Base-by-base conservation (phyloP, 2,329 filamentous ascomycete species). In the Dothistroma pini region DNA sequence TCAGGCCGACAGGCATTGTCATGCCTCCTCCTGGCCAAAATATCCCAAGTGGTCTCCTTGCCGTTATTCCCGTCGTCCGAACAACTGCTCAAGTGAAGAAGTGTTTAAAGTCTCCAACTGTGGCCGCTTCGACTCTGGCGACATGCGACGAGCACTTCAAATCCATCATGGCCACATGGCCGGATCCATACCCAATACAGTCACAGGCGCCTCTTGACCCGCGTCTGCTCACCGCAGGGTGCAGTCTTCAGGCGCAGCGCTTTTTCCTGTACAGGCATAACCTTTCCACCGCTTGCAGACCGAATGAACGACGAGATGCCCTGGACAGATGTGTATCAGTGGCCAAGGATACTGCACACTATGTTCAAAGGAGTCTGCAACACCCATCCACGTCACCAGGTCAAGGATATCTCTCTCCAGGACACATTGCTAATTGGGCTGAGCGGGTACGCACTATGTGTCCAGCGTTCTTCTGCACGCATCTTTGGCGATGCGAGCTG, bases 241-340 rank as follows among this genome's bases (percentile, higher is more conserved):
- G 90, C 34, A 88, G 91, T 70, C 83, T 97, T 9, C 88, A 96
- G 63, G 90, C 91, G 62, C 88, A 89, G 16, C 88, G 91, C n/a
- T 83, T 97, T 32, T 81, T 95, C 41, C 83, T 99, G 9, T 91
- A 96, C 75, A 86, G 95, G 48, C 92, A 96, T 70, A 97, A 97
- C 70, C 81, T 97, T 9, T 87, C 87, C 0, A 89, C 92, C 0
- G 80, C 80, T 10, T 92, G 89, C 70, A 82, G 87, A 0, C 75
- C 80, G 1, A 82, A 88, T 34, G 84, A 88, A 48, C 85, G 93
- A 49, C 76, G 82, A 3, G 83, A 85, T 7, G 92, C 95, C 1
- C 78, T 97, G 31, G 88, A 93, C 61, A 86, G 89, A 65, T 97
- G 93, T 73, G 84, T 88, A 1, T 80, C 82, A 7, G 87, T 89